Conservation (phyloP, 352 stramenopile species). For the Globisporangium viniferum region DNA sequence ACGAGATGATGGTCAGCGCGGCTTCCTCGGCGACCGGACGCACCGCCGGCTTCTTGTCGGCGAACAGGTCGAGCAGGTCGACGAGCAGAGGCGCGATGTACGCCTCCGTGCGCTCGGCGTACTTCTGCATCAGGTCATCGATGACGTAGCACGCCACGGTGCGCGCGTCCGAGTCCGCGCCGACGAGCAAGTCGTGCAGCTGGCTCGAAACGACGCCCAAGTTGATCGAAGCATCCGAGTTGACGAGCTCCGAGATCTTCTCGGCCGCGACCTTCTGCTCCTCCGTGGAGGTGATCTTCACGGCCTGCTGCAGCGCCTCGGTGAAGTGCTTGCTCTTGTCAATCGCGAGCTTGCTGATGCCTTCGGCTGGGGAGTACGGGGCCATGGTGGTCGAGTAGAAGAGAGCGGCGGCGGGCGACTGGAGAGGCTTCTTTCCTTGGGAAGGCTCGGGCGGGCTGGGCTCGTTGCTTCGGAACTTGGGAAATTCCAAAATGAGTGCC, state of each 20-base stretch:
- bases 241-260: conserved; percentile 81
- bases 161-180: conserved; percentile 62
- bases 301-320: conserved; percentile 75
- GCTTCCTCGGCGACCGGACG: conserved; percentile 67
- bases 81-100: conserved; percentile 71
- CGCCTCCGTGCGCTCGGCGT: conserved; percentile 72
- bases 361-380: conserved; percentile 77
- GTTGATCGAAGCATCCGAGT: conserved; percentile 69
- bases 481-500: conserved; percentile 80
- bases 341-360: conserved; percentile 82
- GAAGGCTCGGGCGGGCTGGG: conserved; percentile 17
- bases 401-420: conserved; percentile 11
- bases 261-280: conserved; percentile 82
- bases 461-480: conserved; percentile 41
- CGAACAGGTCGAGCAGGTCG: conserved; percentile 74
- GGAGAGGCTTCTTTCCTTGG: conserved; percentile 7
- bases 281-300: conserved; percentile 54
- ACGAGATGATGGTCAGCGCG: conserved; percentile 78
- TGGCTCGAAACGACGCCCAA: conserved; percentile 64
- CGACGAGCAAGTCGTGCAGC: conserved; percentile 57
- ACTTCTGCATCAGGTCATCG: conserved; percentile 85
- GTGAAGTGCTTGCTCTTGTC: conserved; percentile 91
- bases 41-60: conserved; percentile 82
- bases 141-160: conserved; percentile 73
- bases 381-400: conserved; percentile 53